Evolutionary conservation across 2,329 filamentous ascomycete genomes (phyloP).

Genomic region (Calonectria naviculata): DNA sequence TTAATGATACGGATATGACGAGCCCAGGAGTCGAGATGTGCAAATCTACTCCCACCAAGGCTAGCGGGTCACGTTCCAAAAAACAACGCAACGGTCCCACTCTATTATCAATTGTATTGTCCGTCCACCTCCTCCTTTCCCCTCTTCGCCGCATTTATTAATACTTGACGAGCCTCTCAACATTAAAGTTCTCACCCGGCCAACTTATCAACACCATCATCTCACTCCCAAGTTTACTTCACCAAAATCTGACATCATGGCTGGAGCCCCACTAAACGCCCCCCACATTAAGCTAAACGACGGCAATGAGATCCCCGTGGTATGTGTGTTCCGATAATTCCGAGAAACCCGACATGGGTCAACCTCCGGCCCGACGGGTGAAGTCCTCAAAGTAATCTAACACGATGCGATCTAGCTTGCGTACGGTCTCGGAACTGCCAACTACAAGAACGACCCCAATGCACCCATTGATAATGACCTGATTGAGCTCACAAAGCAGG

Average conservation of each 20-base stretch:
- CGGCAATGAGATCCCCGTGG: constrained; percentile 78
- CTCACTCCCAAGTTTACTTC: neutral
- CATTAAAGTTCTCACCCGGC: neutral
- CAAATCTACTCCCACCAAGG: neutral
- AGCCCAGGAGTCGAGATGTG: too few relatives aligned
- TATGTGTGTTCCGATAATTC: constrained; percentile 45
- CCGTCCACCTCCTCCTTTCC: neutral
- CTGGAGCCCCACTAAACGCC: constrained; percentile 45
- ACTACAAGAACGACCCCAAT: constrained; percentile 63
- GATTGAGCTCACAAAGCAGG: constrained; percentile 63
- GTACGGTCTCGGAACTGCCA: constrained; percentile 79
- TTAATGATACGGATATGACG: too few relatives aligned
- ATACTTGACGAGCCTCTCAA: neutral
- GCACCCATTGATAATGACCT: constrained; percentile 66
- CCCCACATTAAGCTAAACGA: constrained; percentile 78
- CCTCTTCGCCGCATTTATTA: neutral
- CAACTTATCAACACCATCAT: neutral
- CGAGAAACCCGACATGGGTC: neutral
- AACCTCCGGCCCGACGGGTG: too few relatives aligned
- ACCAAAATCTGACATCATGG: constrained; percentile 17
- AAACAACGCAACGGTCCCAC: constrained; percentile 5
- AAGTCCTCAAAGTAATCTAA: too few relatives aligned
- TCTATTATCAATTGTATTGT: neutral
- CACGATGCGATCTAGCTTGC: constrained; percentile 66
- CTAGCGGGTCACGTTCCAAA: constrained; percentile 2